Conservation (phyloP, 1,284 basidiomycete species). For the Afroboletus lepidellus region DNA sequence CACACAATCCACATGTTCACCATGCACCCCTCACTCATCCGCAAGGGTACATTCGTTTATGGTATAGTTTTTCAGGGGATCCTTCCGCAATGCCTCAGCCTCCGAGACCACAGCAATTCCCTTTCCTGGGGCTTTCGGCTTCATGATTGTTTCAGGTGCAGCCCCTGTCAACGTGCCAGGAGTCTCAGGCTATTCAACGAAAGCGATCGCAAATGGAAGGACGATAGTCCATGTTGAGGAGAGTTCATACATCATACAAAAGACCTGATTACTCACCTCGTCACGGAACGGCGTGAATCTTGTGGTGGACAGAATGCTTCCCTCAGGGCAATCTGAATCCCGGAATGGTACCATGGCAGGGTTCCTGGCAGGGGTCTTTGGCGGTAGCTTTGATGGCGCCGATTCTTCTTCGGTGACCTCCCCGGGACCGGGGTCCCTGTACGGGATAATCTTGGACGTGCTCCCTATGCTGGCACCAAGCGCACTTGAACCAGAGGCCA, state of each 20-base stretch:
- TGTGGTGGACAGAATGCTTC: conserved; percentile 43
- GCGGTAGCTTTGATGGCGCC: conserved; percentile 24
- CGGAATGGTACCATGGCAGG: conserved; percentile 39
- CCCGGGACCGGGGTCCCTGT: conserved; percentile 46
- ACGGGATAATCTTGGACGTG: conserved; percentile 52
- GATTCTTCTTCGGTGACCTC: conserved; percentile 20
- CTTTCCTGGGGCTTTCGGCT: conserved; percentile 46
- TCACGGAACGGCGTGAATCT: conserved; percentile 69
- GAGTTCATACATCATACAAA: conserved; percentile 5
- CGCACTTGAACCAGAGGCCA: conserved; percentile 43
- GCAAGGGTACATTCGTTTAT: conserved; percentile 16
- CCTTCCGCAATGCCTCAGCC: conserved; percentile 71
- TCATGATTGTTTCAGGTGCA: conserved; percentile 58
- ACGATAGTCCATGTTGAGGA: conserved; percentile 2
- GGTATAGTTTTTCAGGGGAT: conserved; percentile 75
- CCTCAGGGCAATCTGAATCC: conserved; percentile 31
- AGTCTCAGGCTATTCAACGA: conserved; percentile 25
- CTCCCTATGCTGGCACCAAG: conserved; percentile 18
- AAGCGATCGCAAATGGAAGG: conserved; percentile 12
- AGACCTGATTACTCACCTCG: conserved; percentile 45
- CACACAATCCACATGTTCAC: neutral
- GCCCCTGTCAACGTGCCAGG: conserved; percentile 26
- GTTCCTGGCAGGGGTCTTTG: conserved; percentile 31
- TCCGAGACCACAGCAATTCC: conserved; percentile 50
- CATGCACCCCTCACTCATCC: conserved; percentile 21